Base-by-base conservation (phyloP, 164 flowering plant genomes). In the Liquidambar formosana region DNA sequence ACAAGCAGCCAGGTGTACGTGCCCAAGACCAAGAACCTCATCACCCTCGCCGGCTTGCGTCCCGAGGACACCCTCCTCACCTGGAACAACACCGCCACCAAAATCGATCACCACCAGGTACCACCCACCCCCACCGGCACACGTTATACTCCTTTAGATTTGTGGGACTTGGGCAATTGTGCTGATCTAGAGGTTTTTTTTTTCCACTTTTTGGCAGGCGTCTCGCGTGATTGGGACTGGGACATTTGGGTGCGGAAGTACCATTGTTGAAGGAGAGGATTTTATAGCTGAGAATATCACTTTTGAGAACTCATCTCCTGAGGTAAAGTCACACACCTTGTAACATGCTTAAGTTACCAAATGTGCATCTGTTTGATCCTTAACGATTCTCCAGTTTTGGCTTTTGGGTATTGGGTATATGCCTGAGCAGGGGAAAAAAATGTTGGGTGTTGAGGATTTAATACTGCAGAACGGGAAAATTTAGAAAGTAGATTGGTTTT, bases 241-340 rank as follows among this genome's bases (percentile, higher is more conserved):
- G 56, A 95, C 98, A 1, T 95, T 93, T 82, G 98, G 92, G 23
- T 95, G 98, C 64, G 98, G 97, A 58, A 87, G 77, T 75, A 65
- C 68, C 2, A 91, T 95, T 54, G 88, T 95, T 43, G 98, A 95
- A 80, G 99, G 99, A 15, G 98, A 88, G 77, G 97, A 95, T 71
- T 95, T 91, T 54, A 85, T 95, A 64, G 99, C 97, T 23, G 99
- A 95, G 83, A 95, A 95, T 71, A 78, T 95, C 68, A 91, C 97
- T n/a, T 95, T 95, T 81, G 94, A 93, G 79, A 95, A 95, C 75
- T 87, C 87, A 53, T 80, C 99, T 66, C 92, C 97, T 64, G 75
- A 88, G 90, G 97, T 91, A 70, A 67, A 3, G 18, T 16, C 19
- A 45, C 41, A 33, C 41, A 33, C 41, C 6, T 33, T 33, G 41